Evolutionary conservation across 106 monocot genomes (phyloP).

Genomic region (Allium sativum): DNA sequence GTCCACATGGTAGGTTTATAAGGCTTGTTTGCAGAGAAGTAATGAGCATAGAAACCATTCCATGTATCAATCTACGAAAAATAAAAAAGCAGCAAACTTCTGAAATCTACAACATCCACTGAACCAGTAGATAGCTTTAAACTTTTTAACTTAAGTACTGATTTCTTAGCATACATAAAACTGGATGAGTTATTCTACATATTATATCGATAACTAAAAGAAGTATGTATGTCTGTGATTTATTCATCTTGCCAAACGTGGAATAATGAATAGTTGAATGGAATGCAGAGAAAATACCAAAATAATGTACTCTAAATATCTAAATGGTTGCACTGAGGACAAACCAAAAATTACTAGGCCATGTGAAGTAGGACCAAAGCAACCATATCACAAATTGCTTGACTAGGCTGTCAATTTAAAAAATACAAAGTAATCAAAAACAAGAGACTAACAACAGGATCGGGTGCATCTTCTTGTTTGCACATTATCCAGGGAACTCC

Average conservation of each 20-base stretch:
- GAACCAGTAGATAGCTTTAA: too few species aligned
- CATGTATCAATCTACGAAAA: slow-evolving; percentile 76
- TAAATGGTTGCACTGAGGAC: not conserved
- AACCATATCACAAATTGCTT: not conserved
- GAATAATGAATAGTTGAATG: too few species aligned
- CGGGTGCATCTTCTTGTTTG: slow-evolving; percentile 92
- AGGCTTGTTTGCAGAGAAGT: slow-evolving; percentile 70
- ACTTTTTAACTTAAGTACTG: too few species aligned
- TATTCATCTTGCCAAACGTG: too few species aligned
- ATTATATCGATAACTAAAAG: too few species aligned
- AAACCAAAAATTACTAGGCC: not conserved
- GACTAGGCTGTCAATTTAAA: not conserved
- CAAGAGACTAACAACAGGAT: slow-evolving; percentile 63
- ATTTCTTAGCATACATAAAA: too few species aligned
- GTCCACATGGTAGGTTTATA: slow-evolving; percentile 94
- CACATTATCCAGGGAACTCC: slow-evolving; percentile 98
- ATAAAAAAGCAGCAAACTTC: not conserved
- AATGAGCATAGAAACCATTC: slow-evolving; percentile 85
- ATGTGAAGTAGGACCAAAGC: slow-evolving; percentile 10
- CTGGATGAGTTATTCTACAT: too few species aligned
- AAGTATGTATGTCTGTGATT: too few species aligned
- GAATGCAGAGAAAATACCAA: too few species aligned
- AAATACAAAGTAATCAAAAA: not conserved
- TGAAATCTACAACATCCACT: too few species aligned
- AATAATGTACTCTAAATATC: too few species aligned